Percentiles rank a stretch among this genome's conserved stretches.
These are phyloP conservation scores for Xerocomus spinulosus DNA, from an alignment of 768 basidiomycete species.

Conservation along the genomic window DNA sequence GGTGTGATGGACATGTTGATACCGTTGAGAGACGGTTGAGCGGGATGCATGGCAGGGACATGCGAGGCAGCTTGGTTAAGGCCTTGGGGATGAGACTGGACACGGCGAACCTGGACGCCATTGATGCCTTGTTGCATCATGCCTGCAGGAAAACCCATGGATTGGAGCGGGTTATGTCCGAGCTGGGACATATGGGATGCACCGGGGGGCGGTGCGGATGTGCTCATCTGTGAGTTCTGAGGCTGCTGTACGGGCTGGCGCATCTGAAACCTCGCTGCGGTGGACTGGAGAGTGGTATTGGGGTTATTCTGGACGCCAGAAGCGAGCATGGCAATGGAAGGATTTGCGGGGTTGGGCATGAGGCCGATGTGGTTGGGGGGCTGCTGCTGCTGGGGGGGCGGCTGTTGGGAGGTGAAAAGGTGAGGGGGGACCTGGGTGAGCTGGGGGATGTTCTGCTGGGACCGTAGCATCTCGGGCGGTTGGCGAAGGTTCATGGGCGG, in stretches of 20 bases:
- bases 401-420: slow-evolving; percentile 37
- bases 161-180: slow-evolving; percentile 36
- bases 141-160: slow-evolving; percentile 39
- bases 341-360: slow-evolving; percentile 32
- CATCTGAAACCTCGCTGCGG: slow-evolving; percentile 28
- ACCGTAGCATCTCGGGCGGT: slow-evolving; percentile 42
- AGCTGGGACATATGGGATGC: slow-evolving; percentile 29
- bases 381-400: slow-evolving; percentile 33
- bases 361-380: slow-evolving; percentile 33
- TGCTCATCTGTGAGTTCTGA: slow-evolving; percentile 34
- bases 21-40: slow-evolving; percentile 32
- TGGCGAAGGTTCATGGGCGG: slow-evolving; percentile 47
- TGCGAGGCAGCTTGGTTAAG: slow-evolving; percentile 37
- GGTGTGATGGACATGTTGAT: slow-evolving; percentile 45
- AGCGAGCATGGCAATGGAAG: slow-evolving; percentile 38
- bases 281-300: slow-evolving; percentile 21
- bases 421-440: slow-evolving; percentile 37
- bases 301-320: slow-evolving; percentile 24
- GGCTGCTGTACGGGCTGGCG: slow-evolving; percentile 37
- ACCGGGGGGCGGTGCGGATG: slow-evolving; percentile 25
- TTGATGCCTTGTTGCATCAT: slow-evolving; percentile 40
- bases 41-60: slow-evolving; percentile 33
- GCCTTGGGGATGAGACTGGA: slow-evolving; percentile 53
- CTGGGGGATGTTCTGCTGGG: slow-evolving; percentile 38
- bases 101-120: slow-evolving; percentile 44